These are phyloP conservation scores for Suillus bovinus DNA, from an alignment of 768 basidiomycete species.

Conservation along the genomic window DNA sequence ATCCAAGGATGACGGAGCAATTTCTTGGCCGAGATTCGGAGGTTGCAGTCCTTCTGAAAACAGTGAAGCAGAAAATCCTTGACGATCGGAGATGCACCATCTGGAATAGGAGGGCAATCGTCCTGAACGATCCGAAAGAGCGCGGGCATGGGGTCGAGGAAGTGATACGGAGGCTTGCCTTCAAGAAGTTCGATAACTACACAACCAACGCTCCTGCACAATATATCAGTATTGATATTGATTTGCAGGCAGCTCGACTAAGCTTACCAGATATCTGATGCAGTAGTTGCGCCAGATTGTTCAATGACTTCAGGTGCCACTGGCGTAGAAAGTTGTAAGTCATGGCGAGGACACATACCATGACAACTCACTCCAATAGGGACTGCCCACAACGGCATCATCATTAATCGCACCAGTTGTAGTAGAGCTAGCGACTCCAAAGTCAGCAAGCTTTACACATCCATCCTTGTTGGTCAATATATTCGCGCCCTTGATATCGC, in stretches of 20 bases:
- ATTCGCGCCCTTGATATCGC: slow-evolving; percentile 99
- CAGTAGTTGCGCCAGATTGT: slow-evolving; percentile 94
- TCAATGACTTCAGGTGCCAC: slow-evolving; percentile 99
- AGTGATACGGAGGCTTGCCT: slow-evolving; percentile 94
- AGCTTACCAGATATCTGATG: slow-evolving; percentile 92
- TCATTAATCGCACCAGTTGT: slow-evolving; percentile 75
- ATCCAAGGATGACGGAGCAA: slow-evolving; percentile 96
- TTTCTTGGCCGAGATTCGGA: slow-evolving; percentile 93
- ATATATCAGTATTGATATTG: slow-evolving; percentile 7
- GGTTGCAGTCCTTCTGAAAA: slow-evolving; percentile 96
- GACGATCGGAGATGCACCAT: slow-evolving; percentile 91
- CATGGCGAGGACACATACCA: slow-evolving; percentile 4
- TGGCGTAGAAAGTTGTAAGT: slow-evolving; percentile 29
- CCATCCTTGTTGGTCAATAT: slow-evolving; percentile 99
- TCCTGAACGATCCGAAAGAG: slow-evolving; percentile 98
- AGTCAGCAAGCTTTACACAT: slow-evolving; percentile 97
- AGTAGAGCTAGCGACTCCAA: slow-evolving; percentile 88
- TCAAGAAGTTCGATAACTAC: slow-evolving; percentile 93
- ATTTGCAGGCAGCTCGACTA: background rate
- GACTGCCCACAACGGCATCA: slow-evolving; percentile 94
- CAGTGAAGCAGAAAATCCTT: slow-evolving; percentile 97
- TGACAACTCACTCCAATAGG: slow-evolving; percentile 88
- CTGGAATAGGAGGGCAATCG: slow-evolving; percentile 95
- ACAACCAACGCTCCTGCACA: slow-evolving; percentile 80
- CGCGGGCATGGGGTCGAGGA: slow-evolving; percentile 96